Base-by-base conservation (phyloP, 805 yeast species). In the Yarrowia sp. region DNA sequence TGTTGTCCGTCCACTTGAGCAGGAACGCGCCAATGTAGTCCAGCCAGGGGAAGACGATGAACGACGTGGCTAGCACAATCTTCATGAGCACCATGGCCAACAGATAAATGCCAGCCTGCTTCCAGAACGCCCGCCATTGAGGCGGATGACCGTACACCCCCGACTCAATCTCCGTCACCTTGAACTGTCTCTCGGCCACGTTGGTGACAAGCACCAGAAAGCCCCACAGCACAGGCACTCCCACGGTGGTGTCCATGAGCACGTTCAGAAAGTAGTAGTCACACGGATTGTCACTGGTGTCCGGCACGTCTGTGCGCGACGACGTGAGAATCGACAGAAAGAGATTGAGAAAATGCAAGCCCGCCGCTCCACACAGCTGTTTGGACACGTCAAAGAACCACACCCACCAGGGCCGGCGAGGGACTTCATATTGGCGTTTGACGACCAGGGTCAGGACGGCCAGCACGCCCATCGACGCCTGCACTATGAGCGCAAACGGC, bases 261-360 rank as follows among this genome's bases (percentile, higher is more conserved):
- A 94, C 84, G 74, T 91, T 94, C 68, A 95, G 81, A 75, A 94
- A 94, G 80, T 95, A 94, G 95, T 97, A 95, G 73, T 91, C 94
- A 78, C 98, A 95, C 8, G 97, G 97, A 71, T 88, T 88, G 61
- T 84, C 85, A 45, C 79, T 76, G 35, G 77, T 71, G 68, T 76
- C 81, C 11, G 82, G 82, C 68, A 78, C 77, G 48, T 74, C 74
- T 42, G 72, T 73, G 19, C 72, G 59, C 32, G 73, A 75, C 53
- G 79, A 75, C 52, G 79, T 74, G 40, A 91, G 69, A 8, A 92
- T 84, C 46, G 97, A 89, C 53, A 91, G 79, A 14, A 86, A 77
- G 10, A 94, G 82, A 74, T 94, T 94, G 75, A 93, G 79, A 9
- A 89, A 81, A 76, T 94, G 99, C 1, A 94, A 85, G 1, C 93